Conservation (phyloP, 352 stramenopile genomes). For the Saprolegnia diclina region DNA sequence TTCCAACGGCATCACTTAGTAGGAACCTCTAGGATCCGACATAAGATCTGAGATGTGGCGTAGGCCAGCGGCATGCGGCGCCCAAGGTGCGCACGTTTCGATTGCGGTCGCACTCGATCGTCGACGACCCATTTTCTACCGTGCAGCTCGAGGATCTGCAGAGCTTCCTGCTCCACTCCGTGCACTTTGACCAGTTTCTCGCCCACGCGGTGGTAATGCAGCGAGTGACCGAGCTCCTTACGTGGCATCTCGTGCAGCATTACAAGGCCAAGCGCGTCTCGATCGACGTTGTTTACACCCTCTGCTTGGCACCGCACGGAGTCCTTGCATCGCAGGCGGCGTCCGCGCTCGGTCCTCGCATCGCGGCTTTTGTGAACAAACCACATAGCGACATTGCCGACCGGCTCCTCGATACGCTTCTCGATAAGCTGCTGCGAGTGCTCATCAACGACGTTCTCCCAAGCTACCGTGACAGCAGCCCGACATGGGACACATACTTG, state of each 20-base stretch:
- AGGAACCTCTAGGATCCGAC: no score
- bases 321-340: not conserved
- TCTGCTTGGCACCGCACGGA: not conserved
- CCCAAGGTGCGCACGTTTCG: no score
- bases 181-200: not conserved
- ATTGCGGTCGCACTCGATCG: not conserved
- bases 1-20: not conserved
- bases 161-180: not conserved
- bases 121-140: not conserved
- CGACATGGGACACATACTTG: slow-evolving; percentile 3
- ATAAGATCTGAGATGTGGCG: no score
- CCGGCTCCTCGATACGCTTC: not conserved
- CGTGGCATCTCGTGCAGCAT: not conserved
- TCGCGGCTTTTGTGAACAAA: not conserved
- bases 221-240: not conserved
- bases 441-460: not conserved
- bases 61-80: no score
- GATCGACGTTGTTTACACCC: not conserved
- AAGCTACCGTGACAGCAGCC: not conserved
- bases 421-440: not conserved
- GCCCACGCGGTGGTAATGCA: not conserved
- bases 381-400: not conserved
- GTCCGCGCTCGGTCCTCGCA: not conserved
- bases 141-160: not conserved
- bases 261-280: not conserved